Conservation (phyloP, 2,329 filamentous ascomycete genomes). For the Clarireedia monteithiana region DNA sequence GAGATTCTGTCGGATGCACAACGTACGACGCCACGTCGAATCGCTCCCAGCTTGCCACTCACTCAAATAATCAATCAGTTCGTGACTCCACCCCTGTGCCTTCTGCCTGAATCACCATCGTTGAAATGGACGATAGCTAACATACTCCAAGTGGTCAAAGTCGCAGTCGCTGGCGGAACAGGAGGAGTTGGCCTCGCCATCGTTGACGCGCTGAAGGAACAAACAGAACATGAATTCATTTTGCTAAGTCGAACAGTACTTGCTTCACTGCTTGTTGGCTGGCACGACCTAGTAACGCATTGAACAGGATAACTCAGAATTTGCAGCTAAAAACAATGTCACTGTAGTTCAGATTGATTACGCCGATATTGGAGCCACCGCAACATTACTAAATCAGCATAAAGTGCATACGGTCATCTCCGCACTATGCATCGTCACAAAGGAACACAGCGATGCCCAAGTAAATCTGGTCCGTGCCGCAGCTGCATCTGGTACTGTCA, state of each 20-base stretch:
- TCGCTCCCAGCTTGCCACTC: too few species aligned
- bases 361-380: not conserved
- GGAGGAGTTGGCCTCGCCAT: conserved; percentile 25
- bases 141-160: conserved; percentile 1
- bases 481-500: conserved; percentile 25
- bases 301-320: not conserved
- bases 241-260: conserved; percentile 25
- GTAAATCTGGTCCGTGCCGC: conserved; percentile 30
- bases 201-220: conserved; percentile 21
- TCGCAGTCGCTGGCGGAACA: conserved; percentile 19
- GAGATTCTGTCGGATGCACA: too few species aligned
- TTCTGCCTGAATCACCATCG: too few species aligned
- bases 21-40: too few species aligned
- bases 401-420: conserved; percentile 30
- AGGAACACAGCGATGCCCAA: conserved; percentile 28
- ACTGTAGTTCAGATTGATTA: not conserved
- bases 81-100: too few species aligned
- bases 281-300: not conserved
- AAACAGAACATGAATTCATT: conserved; percentile 24
- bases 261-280: too few species aligned
- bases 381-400: conserved; percentile 9
- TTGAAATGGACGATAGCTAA: not conserved
- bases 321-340: not conserved
- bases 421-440: conserved; percentile 29
- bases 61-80: too few species aligned